A percentile compares a stretch with the other conserved stretches of the same genome.
Conservation (phyloP, 2,329 filamentous ascomycete genomes). For the Parasarocladium wereldwijsianum region DNA sequence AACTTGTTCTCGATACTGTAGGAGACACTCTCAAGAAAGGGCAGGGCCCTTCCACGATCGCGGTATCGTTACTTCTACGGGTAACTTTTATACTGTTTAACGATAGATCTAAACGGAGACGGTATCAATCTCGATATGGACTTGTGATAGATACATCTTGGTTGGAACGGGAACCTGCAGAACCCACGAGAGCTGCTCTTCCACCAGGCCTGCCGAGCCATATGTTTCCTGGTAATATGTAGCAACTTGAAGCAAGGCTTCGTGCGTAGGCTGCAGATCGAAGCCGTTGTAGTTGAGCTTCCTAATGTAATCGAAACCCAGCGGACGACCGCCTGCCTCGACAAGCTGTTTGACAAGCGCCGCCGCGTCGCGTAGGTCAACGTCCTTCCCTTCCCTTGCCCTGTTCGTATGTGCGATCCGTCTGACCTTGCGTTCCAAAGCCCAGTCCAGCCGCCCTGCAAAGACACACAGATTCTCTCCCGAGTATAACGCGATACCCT, state of each 20-base stretch:
- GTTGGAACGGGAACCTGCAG: too few relatives aligned
- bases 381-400: slow-evolving; percentile 3
- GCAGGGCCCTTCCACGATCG: slow-evolving; percentile 7
- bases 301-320: slow-evolving; percentile 8
- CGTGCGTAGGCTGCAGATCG: slow-evolving; percentile 7
- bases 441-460: slow-evolving; percentile 11
- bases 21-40: slow-evolving; percentile 2
- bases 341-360: slow-evolving; percentile 7
- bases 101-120: too few relatives aligned
- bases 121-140: too few relatives aligned
- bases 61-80: slow-evolving; percentile 7
- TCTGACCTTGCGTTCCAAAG: slow-evolving; percentile 13
- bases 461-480: slow-evolving; percentile 12
- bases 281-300: slow-evolving; percentile 7
- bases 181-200: neutral
- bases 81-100: slow-evolving; percentile 5
- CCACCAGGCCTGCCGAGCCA: slow-evolving; percentile 4
- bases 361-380: slow-evolving; percentile 8
- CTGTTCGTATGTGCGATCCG: slow-evolving; percentile 8
- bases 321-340: slow-evolving; percentile 3
- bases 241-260: slow-evolving; percentile 6
- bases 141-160: too few relatives aligned
- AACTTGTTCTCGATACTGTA: slow-evolving; percentile 4
- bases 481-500: slow-evolving; percentile 10
- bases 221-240: slow-evolving; percentile 7